Percentiles rank a stretch among this genome's conserved stretches.
These are phyloP conservation scores for Nephelium lappaceum DNA, from an alignment of 345 rosid species.

Conservation along the genomic window DNA sequence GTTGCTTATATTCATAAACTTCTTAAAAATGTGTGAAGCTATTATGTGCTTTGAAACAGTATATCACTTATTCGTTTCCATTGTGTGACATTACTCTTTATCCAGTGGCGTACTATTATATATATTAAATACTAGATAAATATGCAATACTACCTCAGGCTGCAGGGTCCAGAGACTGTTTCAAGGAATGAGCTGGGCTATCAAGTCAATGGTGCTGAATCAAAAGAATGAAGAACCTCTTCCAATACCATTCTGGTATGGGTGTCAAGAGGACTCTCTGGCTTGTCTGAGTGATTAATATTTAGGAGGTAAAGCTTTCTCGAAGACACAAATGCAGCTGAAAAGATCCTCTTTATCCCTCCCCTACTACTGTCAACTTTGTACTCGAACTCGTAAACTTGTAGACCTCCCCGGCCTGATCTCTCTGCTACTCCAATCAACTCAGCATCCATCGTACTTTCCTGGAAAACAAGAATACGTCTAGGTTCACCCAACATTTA, in stretches of 20 bases:
- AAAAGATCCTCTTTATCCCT: slow-evolving; percentile 81
- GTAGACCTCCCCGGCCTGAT: slow-evolving; percentile 53
- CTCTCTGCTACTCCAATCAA: slow-evolving; percentile 75
- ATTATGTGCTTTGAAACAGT: background rate
- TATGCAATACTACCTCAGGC: background rate
- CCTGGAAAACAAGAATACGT: slow-evolving; percentile 42
- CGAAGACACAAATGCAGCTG: slow-evolving; percentile 80
- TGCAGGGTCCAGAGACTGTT: background rate
- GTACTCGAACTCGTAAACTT: slow-evolving; percentile 85
- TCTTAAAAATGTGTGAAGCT: background rate
- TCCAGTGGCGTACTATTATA: background rate
- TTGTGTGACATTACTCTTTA: background rate
- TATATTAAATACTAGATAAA: background rate
- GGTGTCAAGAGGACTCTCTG: slow-evolving; percentile 69
- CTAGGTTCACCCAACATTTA: background rate
- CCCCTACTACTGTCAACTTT: slow-evolving; percentile 81
- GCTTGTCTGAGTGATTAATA: slow-evolving; percentile 72
- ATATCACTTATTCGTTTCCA: background rate
- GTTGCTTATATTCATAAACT: background rate
- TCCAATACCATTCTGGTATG: slow-evolving; percentile 58
- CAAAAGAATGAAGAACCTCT: slow-evolving; percentile 84
- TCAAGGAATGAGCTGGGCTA: background rate
- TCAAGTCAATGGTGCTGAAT: slow-evolving; percentile 37
- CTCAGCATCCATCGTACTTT: slow-evolving; percentile 80
- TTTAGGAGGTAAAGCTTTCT: slow-evolving; percentile 76